Percentiles rank a stretch among this genome's conserved stretches.
These are phyloP conservation scores for Citrus hindsii DNA, from an alignment of 345 rosid species.

Conservation along the genomic window DNA sequence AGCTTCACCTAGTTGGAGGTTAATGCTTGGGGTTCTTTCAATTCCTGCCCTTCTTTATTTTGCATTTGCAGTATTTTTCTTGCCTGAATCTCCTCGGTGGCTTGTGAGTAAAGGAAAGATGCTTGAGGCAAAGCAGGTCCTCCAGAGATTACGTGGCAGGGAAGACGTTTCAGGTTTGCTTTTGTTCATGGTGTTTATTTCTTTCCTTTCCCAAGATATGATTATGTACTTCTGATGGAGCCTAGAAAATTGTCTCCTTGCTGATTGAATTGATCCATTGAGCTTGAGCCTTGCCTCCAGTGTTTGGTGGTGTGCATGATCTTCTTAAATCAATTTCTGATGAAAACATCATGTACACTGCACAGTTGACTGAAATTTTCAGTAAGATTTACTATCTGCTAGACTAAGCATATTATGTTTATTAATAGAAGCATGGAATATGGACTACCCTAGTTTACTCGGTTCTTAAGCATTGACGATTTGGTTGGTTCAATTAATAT, in stretches of 20 bases:
- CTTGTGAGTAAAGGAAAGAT: conserved; percentile 94
- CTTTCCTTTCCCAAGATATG: neutral
- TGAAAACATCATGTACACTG: neutral
- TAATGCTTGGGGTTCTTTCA: conserved; percentile 92
- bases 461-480: neutral
- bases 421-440: neutral
- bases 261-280: neutral
- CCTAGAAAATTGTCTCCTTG: neutral
- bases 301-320: neutral
- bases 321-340: neutral
- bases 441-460: neutral
- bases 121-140: conserved; percentile 80
- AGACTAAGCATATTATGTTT: neutral
- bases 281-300: neutral
- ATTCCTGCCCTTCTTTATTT: conserved; percentile 75
- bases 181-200: neutral
- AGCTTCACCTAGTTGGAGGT: conserved; percentile 79
- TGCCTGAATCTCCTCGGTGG: conserved; percentile 99
- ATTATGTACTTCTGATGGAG: neutral
- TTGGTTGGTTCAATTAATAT: neutral
- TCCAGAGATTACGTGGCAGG: conserved; percentile 82
- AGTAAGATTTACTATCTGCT: neutral
- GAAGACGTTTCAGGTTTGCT: conserved; percentile 87
- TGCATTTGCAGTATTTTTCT: conserved; percentile 62
- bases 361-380: neutral